Evolutionary conservation across 352 stramenopile genomes (phyloP).

Genomic region (Albugo laibachii): DNA sequence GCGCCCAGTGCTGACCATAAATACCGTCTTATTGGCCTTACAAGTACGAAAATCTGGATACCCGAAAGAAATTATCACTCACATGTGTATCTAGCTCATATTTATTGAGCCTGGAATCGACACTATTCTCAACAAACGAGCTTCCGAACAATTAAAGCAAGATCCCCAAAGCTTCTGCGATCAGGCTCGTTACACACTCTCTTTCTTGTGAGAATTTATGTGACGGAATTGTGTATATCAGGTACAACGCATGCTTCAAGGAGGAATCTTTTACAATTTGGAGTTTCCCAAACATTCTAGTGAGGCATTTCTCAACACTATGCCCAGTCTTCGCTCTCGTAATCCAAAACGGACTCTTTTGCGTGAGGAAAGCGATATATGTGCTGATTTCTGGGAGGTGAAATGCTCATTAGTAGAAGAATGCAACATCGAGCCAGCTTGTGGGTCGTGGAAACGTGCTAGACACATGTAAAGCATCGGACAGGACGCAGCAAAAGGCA

Average conservation of each 20-base stretch:
- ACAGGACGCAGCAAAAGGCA: too few relatives aligned
- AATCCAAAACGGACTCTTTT: too few relatives aligned
- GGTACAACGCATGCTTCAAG: slow-evolving; percentile 6
- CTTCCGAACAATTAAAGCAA: slow-evolving; percentile 30
- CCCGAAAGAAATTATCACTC: neutral
- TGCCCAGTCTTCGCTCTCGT: too few relatives aligned
- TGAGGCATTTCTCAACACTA: neutral
- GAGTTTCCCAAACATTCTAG: slow-evolving; percentile 2
- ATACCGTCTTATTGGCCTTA: slow-evolving; percentile 61
- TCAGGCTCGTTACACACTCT: slow-evolving; percentile 1
- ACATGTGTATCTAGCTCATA: slow-evolving; percentile 26
- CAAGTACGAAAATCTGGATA: slow-evolving; percentile 18
- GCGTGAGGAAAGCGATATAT: too few relatives aligned
- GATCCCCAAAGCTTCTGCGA: slow-evolving; percentile 11
- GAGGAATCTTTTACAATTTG: slow-evolving; percentile 2
- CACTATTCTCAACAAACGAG: slow-evolving; percentile 31
- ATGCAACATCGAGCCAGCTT: too few relatives aligned
- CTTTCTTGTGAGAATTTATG: neutral
- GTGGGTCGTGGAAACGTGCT: too few relatives aligned
- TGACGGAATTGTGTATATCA: neutral
- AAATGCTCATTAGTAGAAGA: neutral
- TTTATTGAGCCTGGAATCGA: slow-evolving; percentile 59
- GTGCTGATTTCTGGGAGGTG: too few relatives aligned
- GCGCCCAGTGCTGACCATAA: slow-evolving; percentile 71
- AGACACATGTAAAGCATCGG: too few relatives aligned